A percentile compares a stretch with the other conserved stretches of the same genome.
Conservation (phyloP, 2,329 filamentous ascomycete species). For the Ophiocordyceps australis region DNA sequence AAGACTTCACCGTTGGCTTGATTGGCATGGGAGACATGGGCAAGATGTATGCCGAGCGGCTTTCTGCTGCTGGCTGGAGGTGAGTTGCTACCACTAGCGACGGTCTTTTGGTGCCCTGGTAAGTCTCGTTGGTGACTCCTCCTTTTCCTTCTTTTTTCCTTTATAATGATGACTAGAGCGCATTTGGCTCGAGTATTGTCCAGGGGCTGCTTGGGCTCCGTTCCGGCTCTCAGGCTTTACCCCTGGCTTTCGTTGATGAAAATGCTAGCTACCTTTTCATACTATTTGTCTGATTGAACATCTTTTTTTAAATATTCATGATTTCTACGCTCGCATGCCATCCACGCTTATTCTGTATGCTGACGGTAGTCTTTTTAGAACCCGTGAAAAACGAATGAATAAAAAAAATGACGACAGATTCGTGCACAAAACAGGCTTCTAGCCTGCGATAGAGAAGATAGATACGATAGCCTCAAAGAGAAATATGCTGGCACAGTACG, state of each 20-base stretch:
- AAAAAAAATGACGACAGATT: slow-evolving; percentile 5
- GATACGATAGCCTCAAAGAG: slow-evolving; percentile 60
- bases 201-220: slow-evolving; percentile 44
- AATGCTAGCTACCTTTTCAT: slow-evolving; percentile 89
- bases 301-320: too few relatives aligned
- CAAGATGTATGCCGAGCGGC: slow-evolving; percentile 84
- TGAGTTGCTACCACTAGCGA: slow-evolving; percentile 27
- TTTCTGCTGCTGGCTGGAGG: slow-evolving; percentile 93
- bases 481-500: slow-evolving; percentile 81
- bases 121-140: slow-evolving; percentile 11
- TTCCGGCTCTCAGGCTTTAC: slow-evolving; percentile 49
- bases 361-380: too few relatives aligned
- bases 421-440: slow-evolving; percentile 58
- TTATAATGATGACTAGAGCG: slow-evolving; percentile 97
- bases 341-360: too few relatives aligned
- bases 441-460: slow-evolving; percentile 85
- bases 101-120: too few relatives aligned
- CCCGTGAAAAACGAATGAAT: slow-evolving; percentile 8
- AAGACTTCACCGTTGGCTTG: slow-evolving; percentile 67
- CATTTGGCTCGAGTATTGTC: slow-evolving; percentile 99
- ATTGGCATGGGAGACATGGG: slow-evolving; percentile 99
- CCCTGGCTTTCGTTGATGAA: slow-evolving; percentile 85
- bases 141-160: slow-evolving; percentile 5
- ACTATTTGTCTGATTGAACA: slow-evolving; percentile 69
- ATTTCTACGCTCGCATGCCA: too few relatives aligned